Base-by-base conservation (phyloP, 73 alveolate genomes). In the Paramecium bursaria region DNA sequence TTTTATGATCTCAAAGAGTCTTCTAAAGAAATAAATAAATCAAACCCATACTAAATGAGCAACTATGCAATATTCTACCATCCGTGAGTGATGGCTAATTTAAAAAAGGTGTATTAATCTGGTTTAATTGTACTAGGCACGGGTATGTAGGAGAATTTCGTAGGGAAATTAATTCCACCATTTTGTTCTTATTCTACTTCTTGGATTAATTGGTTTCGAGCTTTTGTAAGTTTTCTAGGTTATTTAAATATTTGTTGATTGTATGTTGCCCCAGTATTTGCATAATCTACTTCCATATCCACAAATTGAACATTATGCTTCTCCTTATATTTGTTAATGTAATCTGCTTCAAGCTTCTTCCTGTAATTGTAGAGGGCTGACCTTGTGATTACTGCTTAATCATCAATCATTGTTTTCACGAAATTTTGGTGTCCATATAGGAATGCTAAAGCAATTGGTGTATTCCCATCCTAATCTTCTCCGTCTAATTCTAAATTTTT, bases 401-500 rank as follows among this genome's bases (percentile, higher is more conserved):
- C 91, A 27, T 92, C 91, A 17, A 92, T 90, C 3, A 92, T 86
- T 86, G 77, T 86, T 44, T 90, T 90, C 10, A 94, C 86, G 42
- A 87, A 87, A 73, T 92, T 88, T 57, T 87, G 86, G 31, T 91
- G 95, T 47, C 88, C 92, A 52, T 86, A 76, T 35, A 90, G 86
- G 49, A 92, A 75, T 6, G 96, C 88, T 31, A 92, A 51, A 14
- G 92, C 94, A 3, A 94, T 76, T 46, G 97, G 97, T 7, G 95
- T 75, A 74, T 93, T 93, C 1, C 95, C 94, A 86, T 93, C 93
- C 7, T 73, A 79, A 79, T 93, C 95, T 86, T 53, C 57, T 0
- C 54, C 85, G 77, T 93, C 97, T 42, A 89, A n/a, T n/a, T n/a
- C n/a, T n/a, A n/a, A 73, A 17, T 86, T 46, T 26, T 93, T 88